phyloP scores from a whole-genome alignment of 2,329 filamentous ascomycete genomes.

The Ceratocystis lukuohia region DNA sequence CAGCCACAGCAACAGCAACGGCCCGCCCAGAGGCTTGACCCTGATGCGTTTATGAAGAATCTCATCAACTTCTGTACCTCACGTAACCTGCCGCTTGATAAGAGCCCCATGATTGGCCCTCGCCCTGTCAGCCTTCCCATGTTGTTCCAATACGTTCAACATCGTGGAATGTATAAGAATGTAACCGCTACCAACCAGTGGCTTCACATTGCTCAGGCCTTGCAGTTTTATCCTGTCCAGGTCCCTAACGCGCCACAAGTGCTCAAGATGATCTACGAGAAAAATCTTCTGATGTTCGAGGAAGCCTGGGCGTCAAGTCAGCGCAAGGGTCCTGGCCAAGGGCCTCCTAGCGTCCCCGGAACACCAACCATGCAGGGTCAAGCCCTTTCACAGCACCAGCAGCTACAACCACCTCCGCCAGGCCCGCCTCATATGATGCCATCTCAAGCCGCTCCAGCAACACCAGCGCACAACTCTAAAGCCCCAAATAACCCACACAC shows the following conservation, averaged over 20 bases:
- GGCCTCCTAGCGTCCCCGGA: slow-evolving; percentile 10
- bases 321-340: slow-evolving; percentile 26
- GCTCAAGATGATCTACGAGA: slow-evolving; percentile 59
- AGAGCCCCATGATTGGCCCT: slow-evolving; percentile 59
- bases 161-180: slow-evolving; percentile 65
- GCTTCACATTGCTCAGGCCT: slow-evolving; percentile 53
- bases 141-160: slow-evolving; percentile 60
- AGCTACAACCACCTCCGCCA: slow-evolving; percentile 26
- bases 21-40: slow-evolving; percentile 35
- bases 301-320: slow-evolving; percentile 47
- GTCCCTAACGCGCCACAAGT: slow-evolving; percentile 54
- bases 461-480: background rate
- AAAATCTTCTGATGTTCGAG: slow-evolving; percentile 66
- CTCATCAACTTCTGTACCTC: slow-evolving; percentile 65
- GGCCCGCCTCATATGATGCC: slow-evolving; percentile 31
- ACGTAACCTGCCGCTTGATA: slow-evolving; percentile 59
- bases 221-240: slow-evolving; percentile 50
- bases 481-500: slow-evolving; percentile 21
- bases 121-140: slow-evolving; percentile 61
- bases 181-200: slow-evolving; percentile 59
- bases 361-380: slow-evolving; percentile 25
- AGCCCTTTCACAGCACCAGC: slow-evolving; percentile 25
- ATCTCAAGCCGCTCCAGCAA: slow-evolving; percentile 20
- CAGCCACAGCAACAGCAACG: slow-evolving; percentile 39
- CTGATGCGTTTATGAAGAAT: slow-evolving; percentile 62